Percentiles rank a stretch among this genome's conserved stretches.
Conservation (phyloP, 768 basidiomycete species). For the Russula olivacea region DNA sequence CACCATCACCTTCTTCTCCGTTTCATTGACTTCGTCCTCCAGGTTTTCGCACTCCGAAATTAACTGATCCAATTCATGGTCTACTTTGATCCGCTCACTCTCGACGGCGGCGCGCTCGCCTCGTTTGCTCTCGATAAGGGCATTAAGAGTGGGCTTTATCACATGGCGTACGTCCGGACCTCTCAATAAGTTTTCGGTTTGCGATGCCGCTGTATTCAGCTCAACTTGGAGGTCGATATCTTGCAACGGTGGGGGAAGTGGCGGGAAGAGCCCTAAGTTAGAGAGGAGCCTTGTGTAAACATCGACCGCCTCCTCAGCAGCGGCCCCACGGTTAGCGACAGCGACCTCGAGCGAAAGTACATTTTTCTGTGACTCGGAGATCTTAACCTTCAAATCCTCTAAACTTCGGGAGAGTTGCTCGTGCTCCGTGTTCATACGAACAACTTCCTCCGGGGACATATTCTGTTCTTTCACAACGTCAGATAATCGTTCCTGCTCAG, state of each 20-base stretch:
- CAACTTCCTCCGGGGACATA: conserved; percentile 84
- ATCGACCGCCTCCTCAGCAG: conserved; percentile 77
- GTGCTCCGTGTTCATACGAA: conserved; percentile 86
- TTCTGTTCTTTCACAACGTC: conserved; percentile 80
- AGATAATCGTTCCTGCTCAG: conserved; percentile 56
- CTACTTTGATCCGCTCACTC: conserved; percentile 72
- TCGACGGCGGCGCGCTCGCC: conserved; percentile 63
- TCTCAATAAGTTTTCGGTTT: conserved; percentile 57
- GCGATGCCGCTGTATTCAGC: conserved; percentile 70
- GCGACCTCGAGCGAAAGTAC: conserved; percentile 80
- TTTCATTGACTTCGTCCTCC: conserved; percentile 68
- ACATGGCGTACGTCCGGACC: conserved; percentile 67
- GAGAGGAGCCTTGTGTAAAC: conserved; percentile 72
- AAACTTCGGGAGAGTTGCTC: conserved; percentile 68
- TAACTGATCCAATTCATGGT: conserved; percentile 77
- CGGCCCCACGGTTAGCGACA: conserved; percentile 70
- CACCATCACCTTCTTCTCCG: conserved; percentile 65
- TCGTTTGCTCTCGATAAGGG: conserved; percentile 66
- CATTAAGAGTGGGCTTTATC: conserved; percentile 71
- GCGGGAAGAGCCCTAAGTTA: conserved; percentile 70
- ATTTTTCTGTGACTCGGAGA: conserved; percentile 63
- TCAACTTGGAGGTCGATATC: conserved; percentile 74
- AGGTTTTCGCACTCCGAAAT: conserved; percentile 72
- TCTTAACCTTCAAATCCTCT: conserved; percentile 70
- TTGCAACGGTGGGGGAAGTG: conserved; percentile 62